Percentiles rank a stretch among this genome's conserved stretches.
These are phyloP conservation scores for Trypanosoma scelopori DNA, from an alignment of 208 protist species.

Conservation along the genomic window DNA sequence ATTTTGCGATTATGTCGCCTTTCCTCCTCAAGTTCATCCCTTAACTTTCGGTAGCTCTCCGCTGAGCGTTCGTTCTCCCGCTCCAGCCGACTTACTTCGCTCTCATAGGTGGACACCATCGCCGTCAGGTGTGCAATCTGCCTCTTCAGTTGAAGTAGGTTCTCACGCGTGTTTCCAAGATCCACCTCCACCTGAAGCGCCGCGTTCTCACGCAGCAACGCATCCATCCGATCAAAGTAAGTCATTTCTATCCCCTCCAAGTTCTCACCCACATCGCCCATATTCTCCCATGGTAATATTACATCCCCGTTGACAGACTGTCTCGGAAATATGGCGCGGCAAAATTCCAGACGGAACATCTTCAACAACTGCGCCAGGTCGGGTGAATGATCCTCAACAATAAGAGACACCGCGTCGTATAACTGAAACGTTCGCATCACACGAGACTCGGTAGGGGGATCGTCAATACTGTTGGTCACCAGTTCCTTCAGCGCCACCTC, in stretches of 20 bases:
- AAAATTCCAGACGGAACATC: slow-evolving; percentile 87
- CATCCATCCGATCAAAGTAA: slow-evolving; percentile 81
- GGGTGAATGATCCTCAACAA: slow-evolving; percentile 38
- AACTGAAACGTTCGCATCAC: slow-evolving; percentile 51
- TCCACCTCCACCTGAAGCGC: slow-evolving; percentile 50
- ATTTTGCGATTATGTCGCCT: slow-evolving; percentile 24
- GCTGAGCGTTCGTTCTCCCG: slow-evolving; percentile 60
- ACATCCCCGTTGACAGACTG: slow-evolving; percentile 13
- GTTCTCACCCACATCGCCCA: background rate
- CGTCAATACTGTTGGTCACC: slow-evolving; percentile 42
- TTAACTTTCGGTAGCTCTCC: slow-evolving; percentile 47
- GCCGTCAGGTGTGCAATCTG: slow-evolving; percentile 54
- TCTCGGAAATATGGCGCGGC: slow-evolving; percentile 62
- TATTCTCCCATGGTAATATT: background rate
- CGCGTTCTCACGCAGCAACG: slow-evolving; percentile 68
- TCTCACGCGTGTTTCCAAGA: slow-evolving; percentile 52
- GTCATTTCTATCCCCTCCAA: slow-evolving; percentile 21
- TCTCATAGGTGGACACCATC: slow-evolving; percentile 56
- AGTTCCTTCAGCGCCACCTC: slow-evolving; percentile 82
- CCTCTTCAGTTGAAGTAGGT: slow-evolving; percentile 46
- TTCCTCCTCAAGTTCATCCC: slow-evolving; percentile 38
- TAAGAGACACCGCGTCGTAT: slow-evolving; percentile 58
- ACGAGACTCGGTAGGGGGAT: slow-evolving; percentile 46
- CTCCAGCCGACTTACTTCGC: slow-evolving; percentile 67
- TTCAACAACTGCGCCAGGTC: slow-evolving; percentile 68